Percentiles rank a stretch among this genome's conserved stretches.
Conservation (phyloP, 768 basidiomycete species). For the Podaxis carcinomalis region DNA sequence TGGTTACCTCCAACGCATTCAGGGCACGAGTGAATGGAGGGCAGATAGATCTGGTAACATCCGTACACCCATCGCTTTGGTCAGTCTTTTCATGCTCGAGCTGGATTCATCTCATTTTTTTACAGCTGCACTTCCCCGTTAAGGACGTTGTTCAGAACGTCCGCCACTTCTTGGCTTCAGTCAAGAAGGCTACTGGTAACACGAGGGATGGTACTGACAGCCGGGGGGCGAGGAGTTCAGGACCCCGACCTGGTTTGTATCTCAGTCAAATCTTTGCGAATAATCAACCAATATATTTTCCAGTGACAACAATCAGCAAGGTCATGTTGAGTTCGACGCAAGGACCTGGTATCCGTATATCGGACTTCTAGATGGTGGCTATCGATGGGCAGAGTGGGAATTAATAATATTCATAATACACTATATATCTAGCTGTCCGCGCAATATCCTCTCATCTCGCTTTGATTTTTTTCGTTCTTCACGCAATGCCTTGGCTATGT, state of each 20-base stretch:
- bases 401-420: constrained; percentile 11
- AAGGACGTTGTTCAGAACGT: constrained; percentile 79
- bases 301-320: constrained; percentile 74
- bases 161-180: constrained; percentile 67
- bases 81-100: constrained; percentile 26
- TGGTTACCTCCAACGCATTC: constrained; percentile 73
- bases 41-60: constrained; percentile 86
- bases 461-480: constrained; percentile 23
- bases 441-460: constrained; percentile 12
- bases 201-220: constrained; percentile 48
- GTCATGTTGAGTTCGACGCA: constrained; percentile 82
- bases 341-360: constrained; percentile 87
- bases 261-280: constrained; percentile 1
- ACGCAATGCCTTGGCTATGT: constrained; percentile 21
- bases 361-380: constrained; percentile 51
- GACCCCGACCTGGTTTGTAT: constrained; percentile 47
- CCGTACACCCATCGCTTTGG: constrained; percentile 75
- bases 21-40: constrained; percentile 89
- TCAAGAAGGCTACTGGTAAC: constrained; percentile 74
- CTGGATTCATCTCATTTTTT: background rate
- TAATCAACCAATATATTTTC: constrained; percentile 7
- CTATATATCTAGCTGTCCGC: background rate
- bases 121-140: constrained; percentile 67
- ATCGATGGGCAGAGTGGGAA: constrained; percentile 8
- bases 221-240: constrained; percentile 29